Conservation (phyloP, 2,329 filamentous ascomycete species). For the Clonostachys solani region DNA sequence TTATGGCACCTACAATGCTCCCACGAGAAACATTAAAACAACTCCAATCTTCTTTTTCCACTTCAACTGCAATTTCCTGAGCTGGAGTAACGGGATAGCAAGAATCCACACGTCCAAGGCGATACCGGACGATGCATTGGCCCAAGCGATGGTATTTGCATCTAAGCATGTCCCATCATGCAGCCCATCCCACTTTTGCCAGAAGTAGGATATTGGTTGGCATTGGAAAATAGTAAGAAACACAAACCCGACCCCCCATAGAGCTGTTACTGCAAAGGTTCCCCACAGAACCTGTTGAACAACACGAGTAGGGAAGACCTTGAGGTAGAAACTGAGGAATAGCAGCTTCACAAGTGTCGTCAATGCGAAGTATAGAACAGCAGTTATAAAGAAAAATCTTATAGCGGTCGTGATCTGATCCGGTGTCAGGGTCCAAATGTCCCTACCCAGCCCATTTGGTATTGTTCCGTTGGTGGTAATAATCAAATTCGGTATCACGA, state of each 20-base stretch:
- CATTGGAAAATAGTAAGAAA: constrained; percentile 45
- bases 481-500: constrained; percentile 14
- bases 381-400: constrained; percentile 35
- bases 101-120: constrained; percentile 47
- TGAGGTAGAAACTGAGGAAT: constrained; percentile 49
- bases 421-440: constrained; percentile 43
- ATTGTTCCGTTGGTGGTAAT: constrained; percentile 20
- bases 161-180: constrained; percentile 42
- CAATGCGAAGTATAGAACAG: constrained; percentile 39
- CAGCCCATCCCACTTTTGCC: constrained; percentile 47
- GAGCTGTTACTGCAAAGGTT: constrained; percentile 30
- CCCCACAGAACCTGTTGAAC: constrained; percentile 34
- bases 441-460: constrained; percentile 39
- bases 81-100: constrained; percentile 39
- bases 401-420: constrained; percentile 36
- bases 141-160: constrained; percentile 43
- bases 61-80: constrained; percentile 34
- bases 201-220: constrained; percentile 43
- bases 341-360: constrained; percentile 44
- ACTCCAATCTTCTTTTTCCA: constrained; percentile 44
- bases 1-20: constrained; percentile 30
- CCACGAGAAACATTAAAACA: constrained; percentile 44
- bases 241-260: constrained; percentile 36
- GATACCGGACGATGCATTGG: constrained; percentile 47
- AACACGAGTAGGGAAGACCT: constrained; percentile 39